Percentiles rank a stretch among this genome's conserved stretches.
These are phyloP conservation scores for Pythium aquatile DNA, from an alignment of 352 stramenopile genomes.

Conservation along the genomic window DNA sequence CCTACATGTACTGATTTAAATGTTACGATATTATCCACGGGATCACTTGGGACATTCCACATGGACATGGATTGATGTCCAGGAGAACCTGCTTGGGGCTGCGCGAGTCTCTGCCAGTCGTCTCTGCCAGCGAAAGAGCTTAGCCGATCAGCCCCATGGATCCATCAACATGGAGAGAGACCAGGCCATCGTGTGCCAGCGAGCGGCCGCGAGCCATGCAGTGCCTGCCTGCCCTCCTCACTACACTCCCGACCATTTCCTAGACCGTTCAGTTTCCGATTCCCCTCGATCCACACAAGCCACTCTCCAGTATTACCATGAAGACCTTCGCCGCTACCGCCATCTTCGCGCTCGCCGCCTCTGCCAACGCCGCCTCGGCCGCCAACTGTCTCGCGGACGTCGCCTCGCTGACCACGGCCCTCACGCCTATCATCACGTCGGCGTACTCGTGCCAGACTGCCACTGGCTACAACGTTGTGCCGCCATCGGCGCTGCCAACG, in stretches of 20 bases:
- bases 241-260: too few relatives aligned
- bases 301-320: constrained; percentile 14
- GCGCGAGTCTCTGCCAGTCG: too few relatives aligned
- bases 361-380: neutral
- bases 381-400: constrained; percentile 4
- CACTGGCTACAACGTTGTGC: constrained; percentile 23
- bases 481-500: constrained; percentile 15
- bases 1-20: neutral
- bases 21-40: neutral
- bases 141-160: too few relatives aligned
- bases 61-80: neutral
- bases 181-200: too few relatives aligned
- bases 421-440: constrained; percentile 5
- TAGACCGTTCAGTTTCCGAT: neutral
- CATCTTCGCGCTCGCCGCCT: neutral
- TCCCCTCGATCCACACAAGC: constrained; percentile 8
- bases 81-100: neutral
- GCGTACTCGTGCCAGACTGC: constrained; percentile 16
- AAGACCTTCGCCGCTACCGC: constrained; percentile 6
- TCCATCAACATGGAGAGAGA: too few relatives aligned
- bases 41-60: too few relatives aligned
- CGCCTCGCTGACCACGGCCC: neutral
- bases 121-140: too few relatives aligned
- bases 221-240: too few relatives aligned
- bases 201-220: too few relatives aligned